phyloP scores from a whole-genome alignment of 75 land plant genomes.

The Selaginella moellendorffii region DNA sequence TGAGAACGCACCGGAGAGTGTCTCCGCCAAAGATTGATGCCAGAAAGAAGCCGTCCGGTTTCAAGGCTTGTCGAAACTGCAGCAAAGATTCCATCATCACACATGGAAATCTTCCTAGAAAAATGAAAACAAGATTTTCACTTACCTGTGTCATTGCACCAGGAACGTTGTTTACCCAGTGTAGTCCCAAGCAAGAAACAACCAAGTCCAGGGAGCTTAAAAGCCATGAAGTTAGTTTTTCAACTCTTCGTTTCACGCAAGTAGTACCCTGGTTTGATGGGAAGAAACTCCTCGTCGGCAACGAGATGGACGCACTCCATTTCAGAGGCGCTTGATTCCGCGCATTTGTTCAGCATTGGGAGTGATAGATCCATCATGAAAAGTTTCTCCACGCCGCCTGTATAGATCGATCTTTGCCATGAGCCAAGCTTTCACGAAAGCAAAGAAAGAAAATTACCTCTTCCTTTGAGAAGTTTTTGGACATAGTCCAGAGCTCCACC shows the following conservation, averaged over 20 bases:
- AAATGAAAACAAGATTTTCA: constrained; percentile 5
- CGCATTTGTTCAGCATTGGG: constrained; percentile 58
- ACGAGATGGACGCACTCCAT: constrained; percentile 47
- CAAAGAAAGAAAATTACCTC: constrained; percentile 33
- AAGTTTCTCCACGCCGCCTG: constrained; percentile 71
- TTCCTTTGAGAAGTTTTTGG: constrained; percentile 47
- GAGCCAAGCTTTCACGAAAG: background rate
- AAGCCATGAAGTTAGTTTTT: background rate
- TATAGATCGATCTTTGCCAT: too few relatives aligned
- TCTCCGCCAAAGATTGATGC: constrained; percentile 90
- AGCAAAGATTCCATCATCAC: too few relatives aligned
- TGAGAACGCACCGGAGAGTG: constrained; percentile 41
- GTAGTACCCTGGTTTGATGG: constrained; percentile 51
- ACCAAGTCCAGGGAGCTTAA: constrained; percentile 71
- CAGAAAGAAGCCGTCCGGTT: constrained; percentile 86
- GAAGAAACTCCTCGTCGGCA: constrained; percentile 85
- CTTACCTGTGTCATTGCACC: constrained; percentile 85
- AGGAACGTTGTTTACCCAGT: constrained; percentile 96
- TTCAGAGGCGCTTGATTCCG: constrained; percentile 6
- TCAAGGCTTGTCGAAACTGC: constrained; percentile 30
- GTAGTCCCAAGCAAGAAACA: constrained; percentile 80
- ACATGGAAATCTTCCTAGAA: background rate
- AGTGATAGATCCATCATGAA: constrained; percentile 78
- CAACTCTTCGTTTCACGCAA: too few relatives aligned
- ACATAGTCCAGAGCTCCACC: constrained; percentile 61